Conservation (phyloP, 148 eudicot genomes). For the Silene conica region DNA sequence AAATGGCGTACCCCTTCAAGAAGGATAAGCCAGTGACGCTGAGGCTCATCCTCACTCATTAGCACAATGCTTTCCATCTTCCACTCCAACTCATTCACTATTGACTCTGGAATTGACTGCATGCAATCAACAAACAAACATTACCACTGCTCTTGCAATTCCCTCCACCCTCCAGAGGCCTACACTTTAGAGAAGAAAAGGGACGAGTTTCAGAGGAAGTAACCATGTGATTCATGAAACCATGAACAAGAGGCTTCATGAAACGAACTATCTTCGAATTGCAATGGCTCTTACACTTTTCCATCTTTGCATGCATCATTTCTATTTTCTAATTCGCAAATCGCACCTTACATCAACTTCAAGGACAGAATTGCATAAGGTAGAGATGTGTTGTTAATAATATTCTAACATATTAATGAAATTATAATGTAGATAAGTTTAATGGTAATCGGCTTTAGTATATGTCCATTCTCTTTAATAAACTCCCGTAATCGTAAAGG, state of each 20-base stretch:
- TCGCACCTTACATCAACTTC: neutral
- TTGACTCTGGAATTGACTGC: slow-evolving; percentile 16
- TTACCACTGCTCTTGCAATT: no score
- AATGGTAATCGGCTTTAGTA: no score
- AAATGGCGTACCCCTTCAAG: slow-evolving; percentile 19
- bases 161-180: no score
- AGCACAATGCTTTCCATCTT: slow-evolving; percentile 15
- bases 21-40: slow-evolving; percentile 13
- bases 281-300: neutral
- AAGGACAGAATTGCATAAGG: no score
- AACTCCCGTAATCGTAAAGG: no score
- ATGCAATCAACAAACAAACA: neutral
- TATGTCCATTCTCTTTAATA: no score
- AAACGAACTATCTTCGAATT: neutral
- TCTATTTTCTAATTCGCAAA: neutral
- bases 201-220: neutral
- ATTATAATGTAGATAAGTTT: no score
- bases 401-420: no score
- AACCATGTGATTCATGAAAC: slow-evolving; percentile 1
- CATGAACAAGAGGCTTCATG: slow-evolving; percentile 9
- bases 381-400: no score
- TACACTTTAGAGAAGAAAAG: no score
- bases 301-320: neutral
- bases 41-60: slow-evolving; percentile 7
- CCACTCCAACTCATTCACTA: neutral